Conservation (phyloP, 225 moss, liverwort and hornwort species). For the Physcomitrellopsis africana region DNA sequence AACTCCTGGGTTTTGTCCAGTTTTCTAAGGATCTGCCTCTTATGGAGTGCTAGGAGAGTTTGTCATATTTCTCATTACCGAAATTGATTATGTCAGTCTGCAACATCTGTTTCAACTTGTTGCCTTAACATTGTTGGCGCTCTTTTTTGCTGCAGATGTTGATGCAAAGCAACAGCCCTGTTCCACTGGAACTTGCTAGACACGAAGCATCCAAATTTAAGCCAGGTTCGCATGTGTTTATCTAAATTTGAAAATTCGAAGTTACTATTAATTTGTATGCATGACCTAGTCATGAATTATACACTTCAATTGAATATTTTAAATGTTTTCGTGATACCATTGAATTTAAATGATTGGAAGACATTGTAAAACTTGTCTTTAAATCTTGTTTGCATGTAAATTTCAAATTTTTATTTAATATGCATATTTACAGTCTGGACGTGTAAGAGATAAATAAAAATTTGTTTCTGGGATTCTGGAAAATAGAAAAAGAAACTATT, state of each 20-base stretch:
- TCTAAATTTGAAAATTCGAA: too few relatives aligned
- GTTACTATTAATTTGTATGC: too few relatives aligned
- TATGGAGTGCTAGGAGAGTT: neutral
- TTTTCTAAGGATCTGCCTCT: neutral
- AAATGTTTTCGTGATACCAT: too few relatives aligned
- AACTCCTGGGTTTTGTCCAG: neutral
- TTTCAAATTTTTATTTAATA: too few relatives aligned
- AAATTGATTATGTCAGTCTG: neutral
- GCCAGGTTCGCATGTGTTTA: constrained; percentile 43
- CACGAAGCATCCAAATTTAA: constrained; percentile 84
- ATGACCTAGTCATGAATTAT: too few relatives aligned
- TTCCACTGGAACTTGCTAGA: constrained; percentile 63
- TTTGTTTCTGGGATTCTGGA: too few relatives aligned
- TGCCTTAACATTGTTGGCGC: neutral
- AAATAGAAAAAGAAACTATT: too few relatives aligned
- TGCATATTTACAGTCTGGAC: too few relatives aligned
- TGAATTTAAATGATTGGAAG: too few relatives aligned
- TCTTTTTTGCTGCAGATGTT: constrained; percentile 52
- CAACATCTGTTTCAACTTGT: neutral
- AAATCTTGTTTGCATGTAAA: neutral
- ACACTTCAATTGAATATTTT: too few relatives aligned
- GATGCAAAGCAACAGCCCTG: constrained; percentile 70
- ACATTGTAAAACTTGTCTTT: too few relatives aligned
- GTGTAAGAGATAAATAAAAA: too few relatives aligned
- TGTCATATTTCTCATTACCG: neutral